Evolutionary conservation across 106 monocot species (phyloP), one percentile per base, ranked within the genome.

Genomic region (Dendrobium officinale): DNA sequence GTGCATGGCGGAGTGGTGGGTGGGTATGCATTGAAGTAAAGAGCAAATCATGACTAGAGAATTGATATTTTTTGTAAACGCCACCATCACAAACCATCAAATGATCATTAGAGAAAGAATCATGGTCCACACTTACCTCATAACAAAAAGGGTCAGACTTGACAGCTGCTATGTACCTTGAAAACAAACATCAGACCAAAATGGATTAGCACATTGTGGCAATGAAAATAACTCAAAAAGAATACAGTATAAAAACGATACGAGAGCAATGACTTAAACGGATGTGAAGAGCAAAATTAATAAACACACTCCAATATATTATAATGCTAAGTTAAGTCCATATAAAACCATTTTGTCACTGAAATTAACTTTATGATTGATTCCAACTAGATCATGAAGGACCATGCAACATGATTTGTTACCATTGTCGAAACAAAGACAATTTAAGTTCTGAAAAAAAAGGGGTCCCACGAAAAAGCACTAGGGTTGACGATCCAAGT

Each of bases 101-200:
- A 20, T 24, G n/a, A 49, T 76, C 76, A 49, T 27, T 49, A 18
- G 51, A 10, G 4, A 45, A 3, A 76, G 33, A 40, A 17, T 11
- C 54, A 56, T 58, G 42, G 31, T 29, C 40, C 22, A n/a, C 49
- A 20, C 58, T 84, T 86, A 93, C 99, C 95, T 99, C 95, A 70
- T 93, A 99, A 59, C 99, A 99, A 64, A 99, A 85, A 26, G 99
- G 95, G 82, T 99, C 99, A 74, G 88, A 92, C 83, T 91, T 99
- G 79, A 99, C 77, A 83, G 99, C 95, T 29, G 95, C 99, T 82
- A 90, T 91, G 83, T 91, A 99, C 95, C 99, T 99, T 67, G 74
- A 45, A 86, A 68, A 31, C 68, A 90, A 48, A 5, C 74, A 79
- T 11, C 55, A 68, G 66, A 40, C 6, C 45, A 47, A 82, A 78